These are phyloP conservation scores for Polytolypa hystricis DNA, from an alignment of 2,329 filamentous ascomycete species.

Conservation along the genomic window DNA sequence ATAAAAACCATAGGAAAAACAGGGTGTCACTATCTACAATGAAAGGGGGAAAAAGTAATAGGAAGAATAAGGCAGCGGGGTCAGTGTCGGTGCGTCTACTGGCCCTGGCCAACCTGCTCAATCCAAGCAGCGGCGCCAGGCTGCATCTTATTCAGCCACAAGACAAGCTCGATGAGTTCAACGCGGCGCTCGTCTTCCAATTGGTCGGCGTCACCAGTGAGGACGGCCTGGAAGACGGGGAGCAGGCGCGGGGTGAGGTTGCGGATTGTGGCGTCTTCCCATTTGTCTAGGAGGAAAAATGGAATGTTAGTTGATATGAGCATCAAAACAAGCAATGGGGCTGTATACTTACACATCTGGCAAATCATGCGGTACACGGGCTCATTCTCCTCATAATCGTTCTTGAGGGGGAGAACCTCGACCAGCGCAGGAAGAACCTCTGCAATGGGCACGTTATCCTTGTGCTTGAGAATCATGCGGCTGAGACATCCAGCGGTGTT, in stretches of 20 bases:
- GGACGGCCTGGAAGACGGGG: conserved; percentile 37
- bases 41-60: background rate
- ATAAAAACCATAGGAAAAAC: too few relatives aligned
- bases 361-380: conserved; percentile 86
- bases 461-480: conserved; percentile 83
- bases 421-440: conserved; percentile 75
- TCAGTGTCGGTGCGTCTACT: background rate
- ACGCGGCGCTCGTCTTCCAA: conserved; percentile 37
- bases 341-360: conserved; percentile 57
- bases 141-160: conserved; percentile 38
- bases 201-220: conserved; percentile 35
- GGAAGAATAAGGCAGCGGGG: background rate
- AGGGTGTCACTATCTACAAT: too few relatives aligned
- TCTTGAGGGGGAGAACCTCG: conserved; percentile 70
- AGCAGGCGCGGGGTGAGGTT: conserved; percentile 36
- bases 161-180: conserved; percentile 37
- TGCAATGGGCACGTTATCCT: conserved; percentile 66
- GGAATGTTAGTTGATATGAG: background rate
- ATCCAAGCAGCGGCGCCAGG: conserved; percentile 29
- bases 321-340: background rate
- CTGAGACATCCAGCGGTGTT: conserved; percentile 87
- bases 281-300: conserved; percentile 25
- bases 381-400: conserved; percentile 94
- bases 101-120: conserved; percentile 17
- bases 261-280: conserved; percentile 35